Percentiles rank a stretch among this genome's conserved stretches.
Evolutionary conservation across 176 grass and related monocot genomes (phyloP).

Genomic region (Oryza punctata): DNA sequence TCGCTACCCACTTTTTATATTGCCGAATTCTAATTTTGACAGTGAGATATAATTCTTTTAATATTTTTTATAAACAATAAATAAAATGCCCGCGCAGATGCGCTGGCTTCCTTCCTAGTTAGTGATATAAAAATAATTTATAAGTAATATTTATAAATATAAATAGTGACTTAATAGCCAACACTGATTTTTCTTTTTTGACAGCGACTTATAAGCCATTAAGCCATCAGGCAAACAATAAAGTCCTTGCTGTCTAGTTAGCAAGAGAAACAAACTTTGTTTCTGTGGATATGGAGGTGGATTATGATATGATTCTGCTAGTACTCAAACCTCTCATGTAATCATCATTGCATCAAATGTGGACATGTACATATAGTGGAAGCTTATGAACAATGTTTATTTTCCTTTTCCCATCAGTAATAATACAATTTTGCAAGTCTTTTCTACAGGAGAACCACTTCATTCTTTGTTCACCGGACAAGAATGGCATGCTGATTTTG

Average conservation of each 20-base stretch:
- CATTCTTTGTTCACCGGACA: neutral
- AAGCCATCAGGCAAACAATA: too few relatives aligned
- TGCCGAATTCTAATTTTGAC: too few relatives aligned
- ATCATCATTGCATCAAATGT: neutral
- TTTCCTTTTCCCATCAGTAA: conserved; percentile 7
- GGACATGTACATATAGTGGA: neutral
- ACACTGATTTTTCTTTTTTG: too few relatives aligned
- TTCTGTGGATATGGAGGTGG: neutral
- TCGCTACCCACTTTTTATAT: too few relatives aligned
- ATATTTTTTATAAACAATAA: too few relatives aligned
- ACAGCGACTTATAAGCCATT: too few relatives aligned
- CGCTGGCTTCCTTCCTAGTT: too few relatives aligned
- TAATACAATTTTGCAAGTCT: conserved; percentile 10
- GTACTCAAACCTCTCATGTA: neutral
- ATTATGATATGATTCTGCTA: neutral
- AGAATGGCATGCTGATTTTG: conserved; percentile 37
- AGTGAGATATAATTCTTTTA: too few relatives aligned
- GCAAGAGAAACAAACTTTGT: neutral
- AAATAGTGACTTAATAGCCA: too few relatives aligned
- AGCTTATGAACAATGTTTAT: neutral
- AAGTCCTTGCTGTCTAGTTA: neutral
- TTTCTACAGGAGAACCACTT: neutral
- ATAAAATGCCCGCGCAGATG: too few relatives aligned
- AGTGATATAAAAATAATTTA: too few relatives aligned
- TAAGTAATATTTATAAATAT: too few relatives aligned